Base-by-base conservation (phyloP, 2,329 filamentous ascomycete species). In the Aspergillus amoenus region DNA sequence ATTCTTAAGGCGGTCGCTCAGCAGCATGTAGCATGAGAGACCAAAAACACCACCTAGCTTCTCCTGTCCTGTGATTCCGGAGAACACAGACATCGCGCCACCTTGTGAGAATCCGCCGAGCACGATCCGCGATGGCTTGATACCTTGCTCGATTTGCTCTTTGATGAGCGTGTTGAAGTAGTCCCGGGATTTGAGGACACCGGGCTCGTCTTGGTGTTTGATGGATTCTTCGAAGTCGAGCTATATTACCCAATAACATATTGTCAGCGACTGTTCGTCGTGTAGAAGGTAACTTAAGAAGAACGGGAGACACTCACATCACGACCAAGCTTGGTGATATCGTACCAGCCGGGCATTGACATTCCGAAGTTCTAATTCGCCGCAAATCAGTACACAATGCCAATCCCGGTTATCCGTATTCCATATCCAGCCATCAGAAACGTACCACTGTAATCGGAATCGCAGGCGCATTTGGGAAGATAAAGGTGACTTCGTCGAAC, bases 1-100 rank as follows among this genome's bases (percentile, higher is more conserved):
- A 8, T 81, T 81, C 69, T 82, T 80, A 63, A 91, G 73, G 69
- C 87, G 88, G 61, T 83, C 78, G 61, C 84, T 81, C 46, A 97
- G 79, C 18, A 91, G 81, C 64, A 97, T 76, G 75, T 95, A 97
- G 66, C 86, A 88, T 12, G 90, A 94, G 60, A 97, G 77, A 7
- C 88, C 91, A 61, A 97, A 88, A 62, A 97, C 89, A 61, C 93
- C 93, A n/a, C 86, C 93, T 15, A 97, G 80, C 76, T 91, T 91
- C 65, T 84, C 81, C 45, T 82, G 81, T 64, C 80, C 84, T 4
- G 92, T 96, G 42, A 96, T 76, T 5, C 91, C 93, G 0, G 89
- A 82, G 68, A 97, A 85, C 40, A 97, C 76, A 18, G 91, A 86
- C 81, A 97, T 91, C 56, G 92, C 92, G 52, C 91, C 93, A 58